Evolutionary conservation across 225 moss, liverwort and hornwort genomes (phyloP).

Genomic region (Pseudoscleropodium purum): DNA sequence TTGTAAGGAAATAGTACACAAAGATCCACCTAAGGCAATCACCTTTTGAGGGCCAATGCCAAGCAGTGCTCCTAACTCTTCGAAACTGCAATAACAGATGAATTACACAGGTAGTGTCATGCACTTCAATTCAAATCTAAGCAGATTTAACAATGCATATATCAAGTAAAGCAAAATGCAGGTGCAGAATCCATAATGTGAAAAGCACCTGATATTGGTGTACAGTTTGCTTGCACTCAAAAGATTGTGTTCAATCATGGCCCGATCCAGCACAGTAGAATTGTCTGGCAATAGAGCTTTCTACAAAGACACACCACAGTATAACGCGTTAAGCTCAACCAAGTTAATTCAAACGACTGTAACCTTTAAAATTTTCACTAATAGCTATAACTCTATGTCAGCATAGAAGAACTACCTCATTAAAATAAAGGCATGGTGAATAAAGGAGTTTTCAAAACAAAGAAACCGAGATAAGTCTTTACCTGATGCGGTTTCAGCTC

Average conservation of each 20-base stretch:
- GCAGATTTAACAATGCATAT: neutral
- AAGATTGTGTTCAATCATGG: constrained; percentile 99
- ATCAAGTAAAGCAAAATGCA: neutral
- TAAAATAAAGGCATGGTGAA: neutral
- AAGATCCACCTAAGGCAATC: neutral
- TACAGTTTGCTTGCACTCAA: constrained; percentile 97
- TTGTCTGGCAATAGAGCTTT: constrained; percentile 93
- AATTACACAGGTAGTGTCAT: neutral
- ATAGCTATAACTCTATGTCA: neutral
- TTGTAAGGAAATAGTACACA: neutral
- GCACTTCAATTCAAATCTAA: neutral
- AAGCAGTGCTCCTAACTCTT: constrained; percentile 91
- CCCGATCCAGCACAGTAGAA: constrained; percentile 93
- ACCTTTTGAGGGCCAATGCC: constrained; percentile 99
- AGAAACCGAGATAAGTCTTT: neutral
- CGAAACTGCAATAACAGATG: constrained; percentile 63
- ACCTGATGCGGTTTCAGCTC: constrained; percentile 99
- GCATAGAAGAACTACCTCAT: neutral
- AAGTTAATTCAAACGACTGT: neutral
- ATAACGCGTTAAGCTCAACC: neutral
- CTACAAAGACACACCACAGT: constrained; percentile 28
- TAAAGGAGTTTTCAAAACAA: neutral
- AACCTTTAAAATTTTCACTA: neutral
- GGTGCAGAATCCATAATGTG: neutral
- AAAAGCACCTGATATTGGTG: constrained; percentile 85